Evolutionary conservation across 2,329 filamentous ascomycete species (phyloP).

Genomic region (Aspergillus hortae): DNA sequence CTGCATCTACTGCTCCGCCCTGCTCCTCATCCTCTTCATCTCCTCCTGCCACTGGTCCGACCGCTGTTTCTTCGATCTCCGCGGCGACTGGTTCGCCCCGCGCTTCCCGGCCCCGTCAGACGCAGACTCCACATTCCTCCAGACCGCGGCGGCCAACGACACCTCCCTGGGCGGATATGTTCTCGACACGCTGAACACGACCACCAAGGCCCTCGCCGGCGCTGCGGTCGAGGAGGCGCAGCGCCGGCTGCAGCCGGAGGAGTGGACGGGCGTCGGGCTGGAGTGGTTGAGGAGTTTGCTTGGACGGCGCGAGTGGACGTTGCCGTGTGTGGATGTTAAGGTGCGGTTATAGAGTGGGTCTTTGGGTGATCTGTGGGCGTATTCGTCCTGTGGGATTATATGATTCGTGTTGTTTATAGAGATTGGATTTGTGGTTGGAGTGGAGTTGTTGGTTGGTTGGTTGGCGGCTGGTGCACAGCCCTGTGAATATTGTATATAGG

Average conservation of each 20-base stretch:
- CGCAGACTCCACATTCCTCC: constrained; percentile 6
- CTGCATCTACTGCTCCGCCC: constrained; percentile 95
- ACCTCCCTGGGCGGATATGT: constrained; percentile 37
- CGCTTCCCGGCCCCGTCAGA: constrained; percentile 46
- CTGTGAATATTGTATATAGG: too few relatives aligned
- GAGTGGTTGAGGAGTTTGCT: constrained; percentile 83
- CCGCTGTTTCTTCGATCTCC: constrained; percentile 89
- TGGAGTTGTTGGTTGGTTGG: too few relatives aligned
- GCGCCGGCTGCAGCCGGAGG: constrained; percentile 48
- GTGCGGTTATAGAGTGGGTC: constrained; percentile 61
- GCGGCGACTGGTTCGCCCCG: constrained; percentile 90
- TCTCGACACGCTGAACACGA: constrained; percentile 60
- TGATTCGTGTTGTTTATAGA: not conserved
- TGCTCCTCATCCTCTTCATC: constrained; percentile 90
- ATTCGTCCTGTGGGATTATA: not conserved
- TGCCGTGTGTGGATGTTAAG: constrained; percentile 87
- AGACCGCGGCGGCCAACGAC: constrained; percentile 26
- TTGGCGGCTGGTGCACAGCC: too few relatives aligned
- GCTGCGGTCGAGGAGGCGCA: constrained; percentile 63
- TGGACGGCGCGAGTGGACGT: constrained; percentile 80
- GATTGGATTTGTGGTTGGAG: not conserved
- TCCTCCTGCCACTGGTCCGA: constrained; percentile 89
- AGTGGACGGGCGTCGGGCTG: constrained; percentile 73
- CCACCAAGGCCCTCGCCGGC: constrained; percentile 63
- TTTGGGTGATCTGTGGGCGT: not conserved